Evolutionary conservation across 768 basidiomycete species (phyloP).

Genomic region (Rhizopogon rudus): DNA sequence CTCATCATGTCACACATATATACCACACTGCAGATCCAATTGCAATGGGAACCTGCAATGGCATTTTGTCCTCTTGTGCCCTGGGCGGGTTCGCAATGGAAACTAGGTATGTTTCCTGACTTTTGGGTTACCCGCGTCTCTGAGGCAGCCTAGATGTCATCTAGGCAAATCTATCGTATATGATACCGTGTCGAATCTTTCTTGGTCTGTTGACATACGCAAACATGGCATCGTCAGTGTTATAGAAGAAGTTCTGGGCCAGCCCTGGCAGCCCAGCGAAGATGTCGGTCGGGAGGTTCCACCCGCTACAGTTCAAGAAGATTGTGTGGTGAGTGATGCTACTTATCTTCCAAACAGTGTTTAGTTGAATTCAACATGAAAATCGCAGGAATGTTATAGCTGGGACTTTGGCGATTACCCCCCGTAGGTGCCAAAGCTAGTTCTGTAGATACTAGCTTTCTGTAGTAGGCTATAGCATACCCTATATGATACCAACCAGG

Average conservation of each 20-base stretch:
- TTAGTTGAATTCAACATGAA: neutral
- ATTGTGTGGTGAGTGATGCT: conserved; percentile 59
- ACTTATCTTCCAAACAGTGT: neutral
- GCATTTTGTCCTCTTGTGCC: conserved; percentile 75
- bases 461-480: neutral
- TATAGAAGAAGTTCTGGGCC: conserved; percentile 65
- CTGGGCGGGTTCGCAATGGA: conserved; percentile 90
- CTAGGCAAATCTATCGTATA: conserved; percentile 83
- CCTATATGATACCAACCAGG: neutral
- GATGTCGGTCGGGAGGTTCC: conserved; percentile 64
- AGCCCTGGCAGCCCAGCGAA: conserved; percentile 67
- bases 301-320: conserved; percentile 43
- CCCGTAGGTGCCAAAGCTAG: neutral
- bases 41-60: conserved; percentile 85
- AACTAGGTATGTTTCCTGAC: conserved; percentile 41
- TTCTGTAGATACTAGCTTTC: neutral
- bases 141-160: conserved; percentile 56
- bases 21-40: conserved; percentile 96
- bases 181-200: conserved; percentile 83
- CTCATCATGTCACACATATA: conserved; percentile 81
- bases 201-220: conserved; percentile 82
- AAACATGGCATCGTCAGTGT: conserved; percentile 76
- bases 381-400: conserved; percentile 56
- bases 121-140: neutral
- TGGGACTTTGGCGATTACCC: conserved; percentile 62